Evolutionary conservation across 2,329 filamentous ascomycete species (phyloP), one percentile per base, ranked within the genome.

Genomic region (Aspergillus fumigatus): DNA sequence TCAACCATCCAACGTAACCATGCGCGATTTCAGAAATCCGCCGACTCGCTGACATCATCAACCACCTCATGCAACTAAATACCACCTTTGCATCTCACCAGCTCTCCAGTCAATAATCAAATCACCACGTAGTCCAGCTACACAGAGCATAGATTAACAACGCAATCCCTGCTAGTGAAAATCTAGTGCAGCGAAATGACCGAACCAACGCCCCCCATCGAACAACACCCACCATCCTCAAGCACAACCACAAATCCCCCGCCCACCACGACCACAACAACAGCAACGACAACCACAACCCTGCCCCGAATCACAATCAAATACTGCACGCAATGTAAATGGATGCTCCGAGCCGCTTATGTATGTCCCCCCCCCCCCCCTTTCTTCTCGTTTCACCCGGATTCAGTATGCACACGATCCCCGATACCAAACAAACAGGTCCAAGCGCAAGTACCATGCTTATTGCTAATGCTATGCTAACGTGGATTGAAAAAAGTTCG

Each of bases 301-400:
- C 77, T 89, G 10, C 92, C 92, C 3, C 85, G 91, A 48, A 82
- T 97, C 53, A 87, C 87, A n/a, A 96, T 97, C 68, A 85, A 88
- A 64, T 97, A 90, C 77, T 97, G 92, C 77, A 96, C 90, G 0
- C 91, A 96, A 76, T 97, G 92, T 75, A 89, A 90, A 77, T 96
- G 92, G 91, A 90, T 94, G 84, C 77, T 95, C 10, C 80, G 91
- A 58, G 90, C 91, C 38, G 89, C 90, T 64, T 96, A 94, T 74
- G 90, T 93, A 83, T 65, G 83, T 66, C 29, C 17, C 25, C 43
- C 51, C 53, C 51, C 52, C 48, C 51, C 53, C 51, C 52, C 48
- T 35, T 21, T 56, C 50, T 50, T 57, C 19, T 5, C 43, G 51
- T 54, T 41, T 2, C 26, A 27, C 25, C 25, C 26, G 11, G 10